Evolutionary conservation across 202 grass and related monocot species (phyloP).

Genomic region (Panicum hallii): DNA sequence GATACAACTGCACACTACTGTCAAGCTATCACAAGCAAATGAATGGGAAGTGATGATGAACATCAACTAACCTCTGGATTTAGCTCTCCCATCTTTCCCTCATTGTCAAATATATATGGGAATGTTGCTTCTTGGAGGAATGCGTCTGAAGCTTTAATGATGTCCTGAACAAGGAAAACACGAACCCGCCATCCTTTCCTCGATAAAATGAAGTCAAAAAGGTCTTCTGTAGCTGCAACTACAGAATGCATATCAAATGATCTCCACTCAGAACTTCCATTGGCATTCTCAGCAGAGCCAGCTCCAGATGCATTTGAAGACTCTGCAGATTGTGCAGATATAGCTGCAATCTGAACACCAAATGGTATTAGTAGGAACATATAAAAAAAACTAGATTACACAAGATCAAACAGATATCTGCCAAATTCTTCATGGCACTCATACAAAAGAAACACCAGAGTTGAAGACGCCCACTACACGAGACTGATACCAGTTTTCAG

Average conservation of each 20-base stretch:
- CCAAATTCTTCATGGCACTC: neutral
- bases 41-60: neutral
- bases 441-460: neutral
- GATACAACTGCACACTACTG: neutral
- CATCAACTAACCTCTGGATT: slow-evolving; percentile 69
- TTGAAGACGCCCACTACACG: neutral
- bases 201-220: slow-evolving; percentile 86
- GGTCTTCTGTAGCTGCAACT: slow-evolving; percentile 90
- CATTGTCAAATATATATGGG: slow-evolving; percentile 66
- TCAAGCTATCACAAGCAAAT: neutral
- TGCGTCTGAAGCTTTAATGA: slow-evolving; percentile 72
- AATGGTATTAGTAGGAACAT: slow-evolving; percentile 15
- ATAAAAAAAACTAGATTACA: slow-evolving; percentile 24
- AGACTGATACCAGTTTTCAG: neutral
- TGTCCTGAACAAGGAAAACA: slow-evolving; percentile 93
- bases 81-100: slow-evolving; percentile 40
- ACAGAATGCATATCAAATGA: slow-evolving; percentile 95
- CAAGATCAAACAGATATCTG: neutral
- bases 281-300: slow-evolving; percentile 41
- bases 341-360: slow-evolving; percentile 74
- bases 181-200: slow-evolving; percentile 94
- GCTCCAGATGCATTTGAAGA: slow-evolving; percentile 60
- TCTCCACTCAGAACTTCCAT: slow-evolving; percentile 61
- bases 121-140: slow-evolving; percentile 83
- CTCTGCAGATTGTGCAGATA: slow-evolving; percentile 75